A percentile compares a stretch with the other conserved stretches of the same genome.
These are phyloP conservation scores for Aspergillus carbonarius DNA, from an alignment of 2,329 filamentous ascomycete genomes.

Conservation along the genomic window DNA sequence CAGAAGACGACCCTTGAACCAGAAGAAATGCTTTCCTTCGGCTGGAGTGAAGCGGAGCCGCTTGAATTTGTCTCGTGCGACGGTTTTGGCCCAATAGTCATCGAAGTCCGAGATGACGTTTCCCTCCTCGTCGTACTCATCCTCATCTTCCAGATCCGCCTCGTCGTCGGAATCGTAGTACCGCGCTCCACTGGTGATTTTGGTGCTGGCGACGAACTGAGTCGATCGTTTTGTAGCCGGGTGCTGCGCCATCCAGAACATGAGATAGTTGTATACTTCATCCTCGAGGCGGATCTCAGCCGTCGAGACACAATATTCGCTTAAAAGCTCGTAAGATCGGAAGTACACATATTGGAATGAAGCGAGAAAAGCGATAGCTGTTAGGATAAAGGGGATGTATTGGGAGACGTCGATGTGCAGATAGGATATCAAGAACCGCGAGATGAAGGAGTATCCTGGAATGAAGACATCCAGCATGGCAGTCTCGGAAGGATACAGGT, in stretches of 20 bases:
- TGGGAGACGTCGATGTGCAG: slow-evolving; percentile 62
- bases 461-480: slow-evolving; percentile 60
- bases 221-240: slow-evolving; percentile 60
- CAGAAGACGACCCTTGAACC: slow-evolving; percentile 60
- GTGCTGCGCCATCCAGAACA: slow-evolving; percentile 67
- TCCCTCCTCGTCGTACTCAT: slow-evolving; percentile 31
- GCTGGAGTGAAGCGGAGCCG: slow-evolving; percentile 61
- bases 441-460: slow-evolving; percentile 63
- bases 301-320: slow-evolving; percentile 61
- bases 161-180: slow-evolving; percentile 30
- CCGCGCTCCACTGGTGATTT: slow-evolving; percentile 45
- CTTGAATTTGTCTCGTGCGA: slow-evolving; percentile 37
- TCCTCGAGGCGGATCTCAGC: slow-evolving; percentile 68
- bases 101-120: slow-evolving; percentile 43
- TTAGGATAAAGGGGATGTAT: slow-evolving; percentile 60
- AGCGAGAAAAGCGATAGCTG: slow-evolving; percentile 51
- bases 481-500: slow-evolving; percentile 22
- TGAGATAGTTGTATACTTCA: slow-evolving; percentile 70
- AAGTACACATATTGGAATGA: slow-evolving; percentile 54
- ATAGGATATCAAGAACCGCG: slow-evolving; percentile 55
- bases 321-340: slow-evolving; percentile 51
- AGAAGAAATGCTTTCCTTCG: slow-evolving; percentile 67
- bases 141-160: slow-evolving; percentile 20
- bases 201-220: slow-evolving; percentile 65
- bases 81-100: slow-evolving; percentile 43